Conservation (phyloP, 768 basidiomycete genomes). For the Tricholoma saponaceum region DNA sequence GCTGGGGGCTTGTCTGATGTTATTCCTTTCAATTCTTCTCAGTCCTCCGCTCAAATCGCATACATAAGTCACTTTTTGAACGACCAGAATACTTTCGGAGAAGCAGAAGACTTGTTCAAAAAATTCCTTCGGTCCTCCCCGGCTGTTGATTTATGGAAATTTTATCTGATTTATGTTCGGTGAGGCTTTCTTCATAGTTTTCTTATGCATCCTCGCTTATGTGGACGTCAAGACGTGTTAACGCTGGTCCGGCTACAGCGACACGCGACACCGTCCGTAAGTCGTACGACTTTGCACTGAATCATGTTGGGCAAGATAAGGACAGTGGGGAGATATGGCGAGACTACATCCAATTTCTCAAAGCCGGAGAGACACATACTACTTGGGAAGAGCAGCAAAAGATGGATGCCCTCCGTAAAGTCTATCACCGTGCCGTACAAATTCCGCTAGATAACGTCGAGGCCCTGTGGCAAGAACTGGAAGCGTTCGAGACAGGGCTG, state of each 20-base stretch:
- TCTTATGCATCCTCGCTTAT: not conserved
- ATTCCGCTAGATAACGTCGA: slow-evolving; percentile 95
- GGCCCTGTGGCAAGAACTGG: slow-evolving; percentile 88
- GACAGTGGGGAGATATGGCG: slow-evolving; percentile 91
- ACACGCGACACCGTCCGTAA: slow-evolving; percentile 78
- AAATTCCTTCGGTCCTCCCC: slow-evolving; percentile 82
- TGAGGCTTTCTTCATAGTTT: slow-evolving; percentile 33
- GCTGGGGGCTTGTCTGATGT: not conserved
- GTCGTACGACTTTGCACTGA: slow-evolving; percentile 91
- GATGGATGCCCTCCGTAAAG: slow-evolving; percentile 88
- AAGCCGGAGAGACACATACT: slow-evolving; percentile 68
- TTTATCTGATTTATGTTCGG: slow-evolving; percentile 92
- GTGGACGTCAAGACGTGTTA: slow-evolving; percentile 50
- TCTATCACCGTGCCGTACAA: slow-evolving; percentile 91
- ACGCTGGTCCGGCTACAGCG: slow-evolving; percentile 53
- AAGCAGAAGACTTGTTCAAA: slow-evolving; percentile 87
- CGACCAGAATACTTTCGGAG: slow-evolving; percentile 58
- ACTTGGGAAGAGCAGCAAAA: slow-evolving; percentile 97
- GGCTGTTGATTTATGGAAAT: slow-evolving; percentile 87
- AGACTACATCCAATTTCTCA: slow-evolving; percentile 90
- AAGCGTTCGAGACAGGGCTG: slow-evolving; percentile 83
- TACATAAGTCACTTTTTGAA: slow-evolving; percentile 77
- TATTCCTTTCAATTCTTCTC: slow-evolving; percentile 11
- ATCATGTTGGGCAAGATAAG: slow-evolving; percentile 86
- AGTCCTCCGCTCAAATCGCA: slow-evolving; percentile 82